phyloP scores from a whole-genome alignment of 257 asterid genomes.

The Cinchona pubescens region DNA sequence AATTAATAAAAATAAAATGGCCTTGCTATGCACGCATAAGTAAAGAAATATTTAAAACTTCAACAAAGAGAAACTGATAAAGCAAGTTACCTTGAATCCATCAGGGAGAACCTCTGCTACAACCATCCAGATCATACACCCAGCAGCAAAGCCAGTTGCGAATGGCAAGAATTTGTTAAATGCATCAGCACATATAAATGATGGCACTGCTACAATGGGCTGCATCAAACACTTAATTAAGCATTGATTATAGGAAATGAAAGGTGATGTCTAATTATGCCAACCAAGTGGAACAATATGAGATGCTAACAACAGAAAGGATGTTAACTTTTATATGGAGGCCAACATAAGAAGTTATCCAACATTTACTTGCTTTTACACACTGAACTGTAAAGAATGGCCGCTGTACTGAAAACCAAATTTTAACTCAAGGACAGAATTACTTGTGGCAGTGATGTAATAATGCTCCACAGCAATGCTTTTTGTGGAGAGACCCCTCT shows the following conservation, averaged over 20 bases:
- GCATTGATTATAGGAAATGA: background rate
- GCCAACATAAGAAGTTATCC: background rate
- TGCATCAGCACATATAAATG: slow-evolving; percentile 91
- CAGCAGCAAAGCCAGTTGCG: slow-evolving; percentile 99
- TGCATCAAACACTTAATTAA: slow-evolving; percentile 32
- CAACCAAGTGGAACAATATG: background rate
- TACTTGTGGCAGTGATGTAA: slow-evolving; percentile 97
- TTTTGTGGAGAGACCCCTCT: slow-evolving; percentile 97
- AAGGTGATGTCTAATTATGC: background rate
- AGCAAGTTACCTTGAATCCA: slow-evolving; percentile 71
- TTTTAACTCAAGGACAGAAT: background rate
- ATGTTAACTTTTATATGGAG: too few relatives aligned
- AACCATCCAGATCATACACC: slow-evolving; percentile 99
- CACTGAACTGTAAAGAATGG: background rate
- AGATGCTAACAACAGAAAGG: background rate
- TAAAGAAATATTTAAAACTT: too few relatives aligned
- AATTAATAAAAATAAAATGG: too few relatives aligned
- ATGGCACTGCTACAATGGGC: slow-evolving; percentile 99
- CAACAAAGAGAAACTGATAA: background rate
- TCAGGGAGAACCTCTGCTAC: slow-evolving; percentile 97
- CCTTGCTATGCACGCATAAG: too few relatives aligned
- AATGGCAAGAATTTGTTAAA: slow-evolving; percentile 93
- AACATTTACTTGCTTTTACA: too few relatives aligned
- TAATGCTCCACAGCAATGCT: slow-evolving; percentile 94
- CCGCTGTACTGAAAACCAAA: background rate